Evolutionary conservation across 2,329 filamentous ascomycete species (phyloP), one percentile per base, ranked within the genome.

Genomic region (Lecanoromycetidae sp.): DNA sequence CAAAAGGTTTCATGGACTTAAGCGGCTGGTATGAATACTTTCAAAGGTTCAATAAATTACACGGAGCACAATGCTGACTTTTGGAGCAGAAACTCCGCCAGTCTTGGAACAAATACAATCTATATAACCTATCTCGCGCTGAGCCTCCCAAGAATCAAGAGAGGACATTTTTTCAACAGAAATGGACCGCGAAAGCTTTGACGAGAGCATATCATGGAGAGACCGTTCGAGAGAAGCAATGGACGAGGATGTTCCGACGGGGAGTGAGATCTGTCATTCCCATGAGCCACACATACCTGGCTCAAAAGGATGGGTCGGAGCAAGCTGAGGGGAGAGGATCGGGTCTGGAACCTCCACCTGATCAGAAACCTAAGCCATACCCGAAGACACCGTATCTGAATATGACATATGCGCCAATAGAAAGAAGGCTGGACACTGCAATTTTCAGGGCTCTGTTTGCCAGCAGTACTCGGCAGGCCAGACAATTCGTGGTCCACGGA

Each of bases 21-120:
- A 74, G 62, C 72, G 74, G 60, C 71, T 77, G 54, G 81, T 84
- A 71, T 61, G 78, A 66, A 20, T 26, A 34, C 13, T 17, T 20
- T 10, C 25, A 19, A 17, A 2, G 1, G 10, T 17, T 25, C 6
- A 13, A 13, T 13, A 30, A 3, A 3, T 10, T 2, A 3, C 3
- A 19, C 10, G 34, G 19, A 15, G 6, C 4, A 15, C 3, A 17
- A 13, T 23, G 27, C 45, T 48, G 32, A 52, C n/a, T 5, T 26
- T 1, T 32, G 2, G 2, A 48, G 45, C 62, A 96, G 88, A 93
- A 87, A 84, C 65, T 94, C 65, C 83, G 90, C 59, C 85, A 91
- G 72, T 87, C 87, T 71, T 95, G 90, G 91, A 94, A 87, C 73
- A 94, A 94, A 71, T 87, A 87, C 74, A 94, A 94, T 63, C 75